These are phyloP conservation scores for Xenosphaeropsis pyriputrescens DNA, from an alignment of 2,329 filamentous ascomycete species.

Conservation along the genomic window DNA sequence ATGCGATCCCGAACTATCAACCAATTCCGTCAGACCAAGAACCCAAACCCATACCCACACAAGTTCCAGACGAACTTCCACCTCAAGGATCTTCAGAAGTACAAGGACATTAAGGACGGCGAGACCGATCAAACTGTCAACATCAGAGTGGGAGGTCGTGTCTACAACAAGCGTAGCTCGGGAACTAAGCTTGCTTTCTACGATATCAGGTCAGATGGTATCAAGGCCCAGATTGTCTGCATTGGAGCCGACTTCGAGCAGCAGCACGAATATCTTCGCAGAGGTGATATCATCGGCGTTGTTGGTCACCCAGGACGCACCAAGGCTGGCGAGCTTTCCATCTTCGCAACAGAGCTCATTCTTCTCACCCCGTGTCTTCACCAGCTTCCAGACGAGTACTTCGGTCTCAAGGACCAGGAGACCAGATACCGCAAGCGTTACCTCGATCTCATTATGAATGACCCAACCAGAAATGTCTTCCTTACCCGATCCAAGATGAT, in stretches of 20 bases:
- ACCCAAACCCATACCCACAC: conserved; percentile 84
- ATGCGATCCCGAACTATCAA: conserved; percentile 77
- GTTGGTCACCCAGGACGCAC: conserved; percentile 75
- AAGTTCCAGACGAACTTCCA: conserved; percentile 80
- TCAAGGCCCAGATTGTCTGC: conserved; percentile 82
- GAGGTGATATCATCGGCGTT: conserved; percentile 87
- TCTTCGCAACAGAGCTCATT: conserved; percentile 77
- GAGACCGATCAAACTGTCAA: conserved; percentile 64
- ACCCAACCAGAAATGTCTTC: conserved; percentile 69
- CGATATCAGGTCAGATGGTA: conserved; percentile 62
- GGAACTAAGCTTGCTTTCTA: conserved; percentile 87
- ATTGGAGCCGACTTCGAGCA: conserved; percentile 65
- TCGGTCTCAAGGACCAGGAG: conserved; percentile 91
- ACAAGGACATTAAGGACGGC: conserved; percentile 72
- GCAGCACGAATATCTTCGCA: conserved; percentile 77
- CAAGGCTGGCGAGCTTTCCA: conserved; percentile 82
- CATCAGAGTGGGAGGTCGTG: conserved; percentile 67
- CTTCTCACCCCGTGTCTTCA: conserved; percentile 86
- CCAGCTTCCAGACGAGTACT: conserved; percentile 78
- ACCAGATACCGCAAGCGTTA: conserved; percentile 87
- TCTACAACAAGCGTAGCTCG: conserved; percentile 75
- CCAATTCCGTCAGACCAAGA: conserved; percentile 56
- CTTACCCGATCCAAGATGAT: conserved; percentile 78
- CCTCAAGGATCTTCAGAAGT: conserved; percentile 68
- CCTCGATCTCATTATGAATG: conserved; percentile 90